phyloP scores from a whole-genome alignment of 2,329 filamentous ascomycete species.

The Aspergillus transmontanensis region DNA sequence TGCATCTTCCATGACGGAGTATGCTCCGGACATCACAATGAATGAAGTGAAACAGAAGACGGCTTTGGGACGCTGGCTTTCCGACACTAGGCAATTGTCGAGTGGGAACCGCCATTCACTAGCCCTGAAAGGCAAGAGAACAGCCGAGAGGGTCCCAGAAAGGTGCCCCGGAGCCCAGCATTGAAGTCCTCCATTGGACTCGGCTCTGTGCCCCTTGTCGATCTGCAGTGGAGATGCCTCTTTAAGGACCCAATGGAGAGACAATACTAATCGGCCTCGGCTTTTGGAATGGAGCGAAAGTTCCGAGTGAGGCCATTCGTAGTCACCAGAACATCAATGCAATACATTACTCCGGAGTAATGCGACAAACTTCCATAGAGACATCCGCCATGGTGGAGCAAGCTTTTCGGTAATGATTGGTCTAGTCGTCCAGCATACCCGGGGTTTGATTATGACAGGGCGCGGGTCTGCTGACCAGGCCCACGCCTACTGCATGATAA shows the following conservation, averaged over 20 bases:
- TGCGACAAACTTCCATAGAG: not conserved
- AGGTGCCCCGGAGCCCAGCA: not conserved
- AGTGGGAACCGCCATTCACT: not conserved
- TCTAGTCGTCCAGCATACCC: not conserved
- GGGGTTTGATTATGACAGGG: not conserved
- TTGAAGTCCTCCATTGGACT: not conserved
- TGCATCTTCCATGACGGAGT: not conserved
- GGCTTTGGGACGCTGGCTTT: not conserved
- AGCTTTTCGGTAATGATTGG: not conserved
- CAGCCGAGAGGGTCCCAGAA: not conserved
- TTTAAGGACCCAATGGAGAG: not conserved
- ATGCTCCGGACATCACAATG: not conserved
- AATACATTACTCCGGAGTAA: not conserved
- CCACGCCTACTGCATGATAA: not conserved
- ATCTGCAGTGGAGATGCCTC: constrained; percentile 3
- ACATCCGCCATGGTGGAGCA: not conserved
- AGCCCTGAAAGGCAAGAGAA: not conserved
- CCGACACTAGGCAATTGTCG: not conserved
- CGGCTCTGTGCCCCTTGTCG: not conserved
- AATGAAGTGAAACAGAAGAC: not conserved
- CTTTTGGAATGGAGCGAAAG: not conserved
- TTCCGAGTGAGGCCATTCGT: not conserved
- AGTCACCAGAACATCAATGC: not conserved
- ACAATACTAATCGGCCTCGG: constrained; percentile 1
- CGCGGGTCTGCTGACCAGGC: not conserved